These are phyloP conservation scores for Botrytis elliptica DNA, from an alignment of 2,329 filamentous ascomycete genomes.

Conservation along the genomic window DNA sequence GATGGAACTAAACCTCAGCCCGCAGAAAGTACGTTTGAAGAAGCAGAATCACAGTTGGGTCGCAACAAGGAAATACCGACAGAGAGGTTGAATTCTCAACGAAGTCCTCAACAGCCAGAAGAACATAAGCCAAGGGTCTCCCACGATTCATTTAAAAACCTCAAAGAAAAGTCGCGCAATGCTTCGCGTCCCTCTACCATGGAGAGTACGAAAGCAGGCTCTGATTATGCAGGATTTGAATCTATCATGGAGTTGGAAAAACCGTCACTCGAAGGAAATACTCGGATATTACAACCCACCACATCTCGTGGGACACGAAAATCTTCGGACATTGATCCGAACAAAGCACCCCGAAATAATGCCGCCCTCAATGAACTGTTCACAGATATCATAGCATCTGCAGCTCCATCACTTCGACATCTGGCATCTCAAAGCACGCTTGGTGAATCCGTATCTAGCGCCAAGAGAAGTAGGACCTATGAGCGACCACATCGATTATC, in stretches of 20 bases:
- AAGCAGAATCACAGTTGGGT: not conserved
- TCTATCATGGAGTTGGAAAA: not conserved
- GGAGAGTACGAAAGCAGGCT: not conserved
- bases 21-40: no score
- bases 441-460: not conserved
- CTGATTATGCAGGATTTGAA: not conserved
- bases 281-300: not conserved
- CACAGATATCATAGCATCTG: constrained; percentile 23
- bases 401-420: constrained; percentile 27
- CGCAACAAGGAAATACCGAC: not conserved
- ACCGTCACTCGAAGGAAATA: not conserved
- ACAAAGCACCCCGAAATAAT: not conserved
- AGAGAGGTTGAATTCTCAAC: not conserved
- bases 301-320: not conserved
- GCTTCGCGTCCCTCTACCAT: not conserved
- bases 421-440: constrained; percentile 24
- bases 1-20: not conserved
- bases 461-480: not conserved
- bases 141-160: not conserved
- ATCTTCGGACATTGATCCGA: not conserved
- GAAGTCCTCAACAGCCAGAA: not conserved
- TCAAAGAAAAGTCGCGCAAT: not conserved
- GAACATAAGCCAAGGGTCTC: not conserved
- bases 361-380: constrained; percentile 21
- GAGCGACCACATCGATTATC: not conserved